These are phyloP conservation scores for Trypanosoma platydactyli DNA, from an alignment of 208 protist species.

Conservation along the genomic window DNA sequence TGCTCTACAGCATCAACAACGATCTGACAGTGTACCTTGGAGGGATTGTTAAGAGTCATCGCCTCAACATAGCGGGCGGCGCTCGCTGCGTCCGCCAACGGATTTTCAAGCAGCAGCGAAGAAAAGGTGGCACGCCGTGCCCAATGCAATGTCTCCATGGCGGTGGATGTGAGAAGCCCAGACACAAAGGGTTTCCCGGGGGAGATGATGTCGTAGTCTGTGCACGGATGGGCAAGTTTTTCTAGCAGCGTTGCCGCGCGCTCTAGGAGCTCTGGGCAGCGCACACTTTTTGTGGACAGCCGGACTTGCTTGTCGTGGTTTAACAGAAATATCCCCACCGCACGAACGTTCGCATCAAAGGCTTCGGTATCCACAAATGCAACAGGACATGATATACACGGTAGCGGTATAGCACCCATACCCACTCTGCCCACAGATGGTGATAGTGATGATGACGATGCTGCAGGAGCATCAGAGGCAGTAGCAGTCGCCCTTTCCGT, in stretches of 20 bases:
- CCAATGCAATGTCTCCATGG: conserved; percentile 29
- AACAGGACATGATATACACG: conserved; percentile 7
- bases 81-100: conserved; percentile 18
- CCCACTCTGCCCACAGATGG: neutral
- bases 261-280: conserved; percentile 21
- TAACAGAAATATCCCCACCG: conserved; percentile 18
- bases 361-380: conserved; percentile 16
- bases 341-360: conserved; percentile 30
- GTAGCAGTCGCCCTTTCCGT: neutral
- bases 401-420: neutral
- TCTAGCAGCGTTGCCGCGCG: conserved; percentile 24
- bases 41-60: conserved; percentile 18
- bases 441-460: neutral
- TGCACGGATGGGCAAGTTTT: conserved; percentile 1
- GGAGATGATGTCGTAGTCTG: conserved; percentile 11
- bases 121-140: conserved; percentile 20
- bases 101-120: conserved; percentile 9
- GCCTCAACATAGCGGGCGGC: conserved; percentile 20
- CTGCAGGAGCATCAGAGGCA: neutral
- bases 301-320: conserved; percentile 22
- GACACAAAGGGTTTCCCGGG: conserved; percentile 16
- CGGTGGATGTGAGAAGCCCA: conserved; percentile 25
- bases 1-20: conserved; percentile 22
- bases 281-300: conserved; percentile 23
- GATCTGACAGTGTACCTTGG: conserved; percentile 8